phyloP scores from a whole-genome alignment of 75 land plant species.

The Pinus tabuliformis region DNA sequence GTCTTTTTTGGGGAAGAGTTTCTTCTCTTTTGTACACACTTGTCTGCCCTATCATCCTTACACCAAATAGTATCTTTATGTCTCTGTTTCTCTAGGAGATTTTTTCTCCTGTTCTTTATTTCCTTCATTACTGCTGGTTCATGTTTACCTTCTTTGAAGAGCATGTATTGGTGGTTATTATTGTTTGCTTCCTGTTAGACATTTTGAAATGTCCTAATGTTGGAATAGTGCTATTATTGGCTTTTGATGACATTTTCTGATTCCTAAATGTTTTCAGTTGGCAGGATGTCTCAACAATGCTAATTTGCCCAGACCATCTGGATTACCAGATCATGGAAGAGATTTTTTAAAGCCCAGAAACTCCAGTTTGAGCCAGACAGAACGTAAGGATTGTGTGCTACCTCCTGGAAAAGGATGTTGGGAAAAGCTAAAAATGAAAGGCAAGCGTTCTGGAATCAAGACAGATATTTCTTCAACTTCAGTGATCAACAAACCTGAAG shows the following conservation, averaged over 20 bases:
- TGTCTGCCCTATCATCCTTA: not conserved
- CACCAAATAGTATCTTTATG: not conserved
- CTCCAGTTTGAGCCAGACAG: slow-evolving; percentile 28
- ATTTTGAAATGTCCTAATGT: not conserved
- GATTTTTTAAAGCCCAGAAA: slow-evolving; percentile 45
- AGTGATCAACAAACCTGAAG: slow-evolving; percentile 43
- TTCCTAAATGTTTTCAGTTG: slow-evolving; percentile 29
- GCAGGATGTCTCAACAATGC: slow-evolving; percentile 45
- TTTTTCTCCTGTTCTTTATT: not conserved
- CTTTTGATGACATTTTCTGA: not conserved
- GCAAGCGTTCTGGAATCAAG: slow-evolving; percentile 61
- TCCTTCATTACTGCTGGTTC: not conserved
- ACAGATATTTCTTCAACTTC: slow-evolving; percentile 28
- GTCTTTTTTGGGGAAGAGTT: not conserved
- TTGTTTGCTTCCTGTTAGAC: not conserved
- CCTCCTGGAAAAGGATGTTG: slow-evolving; percentile 55
- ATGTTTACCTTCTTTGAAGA: not conserved
- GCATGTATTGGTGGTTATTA: not conserved
- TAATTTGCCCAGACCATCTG: slow-evolving; percentile 32
- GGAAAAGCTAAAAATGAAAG: slow-evolving; percentile 80
- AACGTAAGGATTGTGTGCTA: slow-evolving; percentile 56
- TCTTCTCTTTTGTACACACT: not conserved
- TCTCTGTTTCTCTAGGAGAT: not conserved
- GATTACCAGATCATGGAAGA: slow-evolving; percentile 46
- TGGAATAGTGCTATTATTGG: no score